Base-by-base conservation (phyloP, 2,329 filamentous ascomycete species). In the Penicillium verrucosum region DNA sequence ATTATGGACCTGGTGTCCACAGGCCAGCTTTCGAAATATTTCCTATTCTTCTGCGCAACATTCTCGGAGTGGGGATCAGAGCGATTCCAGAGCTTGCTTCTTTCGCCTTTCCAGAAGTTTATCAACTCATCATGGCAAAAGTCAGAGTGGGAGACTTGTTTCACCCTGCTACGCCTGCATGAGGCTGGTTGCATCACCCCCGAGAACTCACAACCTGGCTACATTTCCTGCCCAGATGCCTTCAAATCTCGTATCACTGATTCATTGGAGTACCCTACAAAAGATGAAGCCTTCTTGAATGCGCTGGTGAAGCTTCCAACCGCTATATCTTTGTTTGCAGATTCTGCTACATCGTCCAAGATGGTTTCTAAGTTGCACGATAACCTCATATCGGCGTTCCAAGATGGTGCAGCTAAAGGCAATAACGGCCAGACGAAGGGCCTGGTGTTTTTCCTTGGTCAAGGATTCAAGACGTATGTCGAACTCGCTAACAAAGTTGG, bases 81-180 rank as follows among this genome's bases (percentile, higher is more conserved):
- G 51, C 83, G 89, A 38, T 99, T 97, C 69, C 83, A 86, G 52
- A 87, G 85, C 61, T 78, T 97, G n/a, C 82, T 96, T 32, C 80
- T 92, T 8, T 87, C 85, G 37, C 86, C 89, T 56, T 92, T 97
- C 64, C 90, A 95, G 72, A 90, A 85, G 83, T 97, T 94, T 66
- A 81, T 96, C 60, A 78, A 86, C 32, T 81, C 81, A 7, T 86
- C 89, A 64, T 95, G 90, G 90, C 83, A 62, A 70, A 79, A 68
- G 81, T 68, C 90, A 50, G 86, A 90, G 69, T 83, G 87, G 60
- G 81, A 87, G 60, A 77, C 92, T 16, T 90, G 87, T 64, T 79
- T 89, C 10, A 72, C 90, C 29, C 71, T 92, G 32, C 87, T 88
- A 1, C 83, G 82, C 47, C 84, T 92, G 14, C 70, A 72, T 45